Conservation (phyloP, 371 early-diverging fungal genomes). For the Chytridiales sp. region DNA sequence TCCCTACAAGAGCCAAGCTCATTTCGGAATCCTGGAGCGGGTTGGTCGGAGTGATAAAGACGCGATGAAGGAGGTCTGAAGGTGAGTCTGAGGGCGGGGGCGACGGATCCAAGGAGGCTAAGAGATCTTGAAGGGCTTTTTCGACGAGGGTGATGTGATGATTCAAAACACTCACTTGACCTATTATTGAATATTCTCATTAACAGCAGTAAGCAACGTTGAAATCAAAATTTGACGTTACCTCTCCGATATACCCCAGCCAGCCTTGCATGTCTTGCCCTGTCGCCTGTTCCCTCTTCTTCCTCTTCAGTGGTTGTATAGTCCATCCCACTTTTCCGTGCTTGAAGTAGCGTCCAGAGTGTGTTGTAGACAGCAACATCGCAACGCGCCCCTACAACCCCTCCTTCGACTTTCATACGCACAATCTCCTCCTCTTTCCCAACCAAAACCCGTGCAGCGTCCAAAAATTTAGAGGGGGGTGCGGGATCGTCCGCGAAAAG, state of each 20-base stretch:
- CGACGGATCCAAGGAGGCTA: not conserved
- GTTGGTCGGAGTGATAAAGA: not conserved
- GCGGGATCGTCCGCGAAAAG: slow-evolving; percentile 33
- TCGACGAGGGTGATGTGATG: slow-evolving; percentile 9
- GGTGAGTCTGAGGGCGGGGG: not conserved
- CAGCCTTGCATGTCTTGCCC: not conserved
- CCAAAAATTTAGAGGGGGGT: slow-evolving; percentile 9
- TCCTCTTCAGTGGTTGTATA: not conserved
- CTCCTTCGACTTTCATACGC: not conserved
- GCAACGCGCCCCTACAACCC: not conserved
- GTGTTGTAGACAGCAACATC: slow-evolving; percentile 16
- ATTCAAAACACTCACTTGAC: slow-evolving; percentile 11
- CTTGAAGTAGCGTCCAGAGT: slow-evolving; percentile 11
- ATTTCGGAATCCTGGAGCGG: not conserved
- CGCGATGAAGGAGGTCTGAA: not conserved
- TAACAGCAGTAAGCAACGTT: not conserved
- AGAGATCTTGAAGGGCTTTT: not conserved
- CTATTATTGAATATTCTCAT: not conserved
- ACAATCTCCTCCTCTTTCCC: slow-evolving; percentile 30
- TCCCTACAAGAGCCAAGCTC: not conserved
- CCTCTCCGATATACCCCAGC: not conserved
- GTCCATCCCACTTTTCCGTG: too few relatives aligned
- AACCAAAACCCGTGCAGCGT: slow-evolving; percentile 27
- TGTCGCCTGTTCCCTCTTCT: not conserved
- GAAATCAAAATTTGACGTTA: not conserved